A percentile compares a stretch with the other conserved stretches of the same genome.
phyloP scores from a whole-genome alignment of 169 alveolate genomes.

The Amoebophrya sp. region DNA sequence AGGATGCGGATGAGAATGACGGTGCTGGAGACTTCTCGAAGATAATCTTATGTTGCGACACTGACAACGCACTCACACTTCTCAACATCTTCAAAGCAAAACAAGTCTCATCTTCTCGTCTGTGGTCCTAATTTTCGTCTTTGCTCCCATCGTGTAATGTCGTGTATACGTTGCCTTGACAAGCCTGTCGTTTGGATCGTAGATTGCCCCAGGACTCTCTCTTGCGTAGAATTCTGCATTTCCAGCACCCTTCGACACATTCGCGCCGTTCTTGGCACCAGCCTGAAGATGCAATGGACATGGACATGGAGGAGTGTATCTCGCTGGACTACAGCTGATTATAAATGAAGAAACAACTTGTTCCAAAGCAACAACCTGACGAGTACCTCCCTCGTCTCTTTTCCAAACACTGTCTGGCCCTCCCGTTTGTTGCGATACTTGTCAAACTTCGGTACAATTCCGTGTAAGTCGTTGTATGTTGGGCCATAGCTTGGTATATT shows the following conservation, averaged over 20 bases:
- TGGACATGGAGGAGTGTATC: too few species aligned
- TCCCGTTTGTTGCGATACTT: background rate
- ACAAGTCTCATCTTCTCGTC: too few species aligned
- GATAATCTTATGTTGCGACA: too few species aligned
- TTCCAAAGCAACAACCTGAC: background rate
- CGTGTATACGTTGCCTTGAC: background rate
- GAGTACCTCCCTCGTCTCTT: background rate
- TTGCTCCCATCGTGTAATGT: background rate
- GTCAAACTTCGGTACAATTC: background rate
- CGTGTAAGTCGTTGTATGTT: background rate
- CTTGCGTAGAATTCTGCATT: background rate
- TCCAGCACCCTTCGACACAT: background rate
- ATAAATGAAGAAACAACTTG: too few species aligned
- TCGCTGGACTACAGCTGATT: too few species aligned
- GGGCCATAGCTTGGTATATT: background rate
- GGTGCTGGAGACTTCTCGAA: too few species aligned
- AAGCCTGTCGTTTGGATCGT: background rate
- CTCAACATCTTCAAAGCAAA: too few species aligned
- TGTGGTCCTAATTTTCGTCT: background rate
- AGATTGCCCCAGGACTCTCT: background rate
- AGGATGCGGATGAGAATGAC: too few species aligned
- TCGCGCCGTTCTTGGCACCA: background rate
- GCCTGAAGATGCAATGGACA: too few species aligned
- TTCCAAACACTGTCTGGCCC: background rate
- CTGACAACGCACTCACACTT: too few species aligned